A percentile compares a stretch with the other conserved stretches of the same genome.
These are phyloP conservation scores for Fonsecaea nubica DNA, from an alignment of 2,329 filamentous ascomycete species.

Conservation along the genomic window DNA sequence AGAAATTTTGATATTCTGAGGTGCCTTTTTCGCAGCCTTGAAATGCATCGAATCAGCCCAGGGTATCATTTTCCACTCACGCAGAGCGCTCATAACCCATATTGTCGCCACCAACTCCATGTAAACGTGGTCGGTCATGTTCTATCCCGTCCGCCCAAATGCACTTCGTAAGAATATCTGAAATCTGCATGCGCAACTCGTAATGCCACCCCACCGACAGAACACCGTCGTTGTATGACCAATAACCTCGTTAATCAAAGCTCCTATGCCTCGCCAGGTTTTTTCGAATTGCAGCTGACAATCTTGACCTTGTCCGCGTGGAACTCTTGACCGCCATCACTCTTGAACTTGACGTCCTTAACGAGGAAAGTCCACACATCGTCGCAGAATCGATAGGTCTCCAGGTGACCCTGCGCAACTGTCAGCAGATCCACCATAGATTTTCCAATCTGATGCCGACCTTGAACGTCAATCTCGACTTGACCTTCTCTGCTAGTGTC, in stretches of 20 bases:
- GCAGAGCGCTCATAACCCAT: neutral
- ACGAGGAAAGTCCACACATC: constrained; percentile 99
- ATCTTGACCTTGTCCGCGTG: constrained; percentile 96
- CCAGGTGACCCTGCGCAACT: constrained; percentile 78
- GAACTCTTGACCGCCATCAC: constrained; percentile 79
- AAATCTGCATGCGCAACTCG: neutral
- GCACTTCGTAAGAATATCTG: neutral
- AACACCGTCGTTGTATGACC: neutral
- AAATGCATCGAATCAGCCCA: neutral
- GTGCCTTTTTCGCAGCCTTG: constrained; percentile 1
- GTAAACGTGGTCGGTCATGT: neutral
- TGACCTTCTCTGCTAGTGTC: constrained; percentile 89
- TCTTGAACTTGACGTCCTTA: constrained; percentile 98
- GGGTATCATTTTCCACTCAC: constrained; percentile 21
- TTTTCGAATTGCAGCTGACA: constrained; percentile 94
- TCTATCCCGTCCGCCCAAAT: neutral
- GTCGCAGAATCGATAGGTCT: constrained; percentile 99
- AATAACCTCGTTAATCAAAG: neutral
- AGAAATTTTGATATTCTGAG: neutral
- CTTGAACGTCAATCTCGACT: constrained; percentile 92
- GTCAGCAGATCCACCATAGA: constrained; percentile 8
- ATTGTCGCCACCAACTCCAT: constrained; percentile 10
- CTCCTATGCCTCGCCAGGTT: constrained; percentile 61
- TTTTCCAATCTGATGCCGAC: constrained; percentile 53
- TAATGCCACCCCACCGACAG: neutral